Evolutionary conservation across 169 alveolate species (phyloP), one percentile per base, ranked within the genome.

Genomic region (Amoebophrya sp.): DNA sequence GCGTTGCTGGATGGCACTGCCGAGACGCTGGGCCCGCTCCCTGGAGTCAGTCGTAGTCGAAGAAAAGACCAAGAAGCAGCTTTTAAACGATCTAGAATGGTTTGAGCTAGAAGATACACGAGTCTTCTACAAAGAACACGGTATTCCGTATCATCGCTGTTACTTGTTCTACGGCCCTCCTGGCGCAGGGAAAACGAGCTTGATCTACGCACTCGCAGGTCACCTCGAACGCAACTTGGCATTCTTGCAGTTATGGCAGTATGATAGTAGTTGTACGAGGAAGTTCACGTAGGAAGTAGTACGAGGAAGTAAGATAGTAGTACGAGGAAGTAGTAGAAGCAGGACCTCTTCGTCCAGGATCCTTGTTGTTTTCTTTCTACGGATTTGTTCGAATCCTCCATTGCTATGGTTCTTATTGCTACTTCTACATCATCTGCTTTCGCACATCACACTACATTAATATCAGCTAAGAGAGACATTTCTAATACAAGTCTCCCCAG

Each of bases 171-270:
- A 90, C 78, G 96, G 96, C n/a, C 95, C 95, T 23, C 96, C 96
- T 29, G 96, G 96, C 12, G 93, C 96, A 33, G 96, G 96, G 40
- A 94, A 94, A 41, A 94, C 96, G 26, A 90, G 94, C 24, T 92
- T 94, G 93, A 93, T 93, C 91, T 77, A 94, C 36, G 95, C 96
- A 12, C 90, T 94, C 38, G 96, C 96, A 29, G 93, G 90, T 18
- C 90, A 89, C 41, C 89, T 90, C 0, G 90, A 92, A 55, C 94
- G 94, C 2, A 92, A 92, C 65, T 78, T 92, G 54, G 91, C 90
- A 89, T 92, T 90, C n/a, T 54, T 92, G 41, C 92, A 90, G 65
- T 38, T 92, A 92, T 47, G 29, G 65, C 65, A 6, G 29, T 18
- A n/a, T n/a, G n/a, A n/a, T n/a, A n/a, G n/a, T n/a, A n/a, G n/a